These are phyloP conservation scores for Tolypocladium tropicale DNA, from an alignment of 2,329 filamentous ascomycete species.

Conservation along the genomic window DNA sequence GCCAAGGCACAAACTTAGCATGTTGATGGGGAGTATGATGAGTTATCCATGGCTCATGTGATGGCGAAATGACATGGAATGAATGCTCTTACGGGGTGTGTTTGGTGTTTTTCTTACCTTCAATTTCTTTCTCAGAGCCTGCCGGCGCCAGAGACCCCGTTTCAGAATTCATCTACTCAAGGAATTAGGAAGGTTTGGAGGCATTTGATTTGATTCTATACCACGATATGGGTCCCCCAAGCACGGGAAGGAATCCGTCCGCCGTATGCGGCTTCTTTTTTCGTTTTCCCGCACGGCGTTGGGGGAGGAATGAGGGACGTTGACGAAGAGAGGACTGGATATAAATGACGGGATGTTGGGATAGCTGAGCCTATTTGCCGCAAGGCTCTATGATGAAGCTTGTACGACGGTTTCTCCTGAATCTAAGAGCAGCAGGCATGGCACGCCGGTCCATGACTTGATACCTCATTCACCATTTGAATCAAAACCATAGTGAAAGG, in stretches of 20 bases:
- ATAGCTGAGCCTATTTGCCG: not conserved
- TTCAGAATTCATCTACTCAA: not conserved
- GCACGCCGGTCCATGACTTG: not conserved
- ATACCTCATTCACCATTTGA: not conserved
- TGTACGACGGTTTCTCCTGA: not conserved
- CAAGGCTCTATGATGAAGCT: not conserved
- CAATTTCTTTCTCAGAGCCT: not conserved
- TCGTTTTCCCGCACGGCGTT: slow-evolving; percentile 1
- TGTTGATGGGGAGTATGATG: not conserved
- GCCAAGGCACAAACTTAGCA: slow-evolving; percentile 1
- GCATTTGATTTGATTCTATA: not conserved
- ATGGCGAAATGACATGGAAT: not conserved
- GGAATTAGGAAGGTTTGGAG: not conserved
- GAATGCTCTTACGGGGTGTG: not conserved
- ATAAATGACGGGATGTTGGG: not conserved
- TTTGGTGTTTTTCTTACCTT: not conserved
- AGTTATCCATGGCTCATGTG: not conserved
- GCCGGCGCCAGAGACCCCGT: not conserved
- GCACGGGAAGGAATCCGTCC: not conserved
- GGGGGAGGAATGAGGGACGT: not conserved
- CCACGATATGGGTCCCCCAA: not conserved
- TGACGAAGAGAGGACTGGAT: not conserved
- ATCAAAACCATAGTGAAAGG: not conserved
- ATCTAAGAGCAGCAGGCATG: not conserved
- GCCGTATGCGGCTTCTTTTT: not conserved